phyloP scores from a whole-genome alignment of 345 rosid genomes.

The Melaleuca quinquenervia region DNA sequence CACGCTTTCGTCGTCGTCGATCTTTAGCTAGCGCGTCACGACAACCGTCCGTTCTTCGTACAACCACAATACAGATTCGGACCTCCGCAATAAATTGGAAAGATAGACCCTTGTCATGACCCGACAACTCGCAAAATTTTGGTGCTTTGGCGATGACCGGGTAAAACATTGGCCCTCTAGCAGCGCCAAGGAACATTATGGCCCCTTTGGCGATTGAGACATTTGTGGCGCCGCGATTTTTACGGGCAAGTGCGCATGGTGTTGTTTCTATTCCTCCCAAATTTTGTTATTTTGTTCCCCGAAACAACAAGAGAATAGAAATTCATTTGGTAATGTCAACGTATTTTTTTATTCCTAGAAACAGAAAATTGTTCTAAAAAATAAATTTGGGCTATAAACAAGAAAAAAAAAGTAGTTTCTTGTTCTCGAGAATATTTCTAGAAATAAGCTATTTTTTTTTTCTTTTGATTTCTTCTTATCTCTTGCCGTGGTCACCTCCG shows the following conservation, averaged over 20 bases:
- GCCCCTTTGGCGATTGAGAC: not conserved
- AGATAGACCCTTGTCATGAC: not conserved
- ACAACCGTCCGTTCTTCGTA: not conserved
- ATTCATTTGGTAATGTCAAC: no score
- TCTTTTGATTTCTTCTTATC: no score
- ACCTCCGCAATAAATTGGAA: not conserved
- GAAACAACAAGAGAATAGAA: no score
- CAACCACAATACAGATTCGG: not conserved
- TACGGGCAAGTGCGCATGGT: not conserved
- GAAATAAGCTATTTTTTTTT: no score
- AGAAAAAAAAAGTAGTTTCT: no score
- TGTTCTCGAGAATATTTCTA: no score
- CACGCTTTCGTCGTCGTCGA: not conserved
- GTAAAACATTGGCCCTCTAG: not conserved
- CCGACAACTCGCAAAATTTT: not conserved
- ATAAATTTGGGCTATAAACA: no score
- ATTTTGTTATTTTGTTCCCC: no score
- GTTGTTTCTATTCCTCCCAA: no score
- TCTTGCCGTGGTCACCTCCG: no score
- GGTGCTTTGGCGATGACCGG: not conserved
- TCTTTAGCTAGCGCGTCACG: not conserved
- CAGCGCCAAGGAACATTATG: not conserved
- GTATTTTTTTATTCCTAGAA: no score
- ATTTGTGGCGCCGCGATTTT: not conserved
- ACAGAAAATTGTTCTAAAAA: no score